Percentiles rank a stretch among this genome's conserved stretches.
phyloP scores from a whole-genome alignment of 1,284 basidiomycete genomes.

The Mycena sp. region DNA sequence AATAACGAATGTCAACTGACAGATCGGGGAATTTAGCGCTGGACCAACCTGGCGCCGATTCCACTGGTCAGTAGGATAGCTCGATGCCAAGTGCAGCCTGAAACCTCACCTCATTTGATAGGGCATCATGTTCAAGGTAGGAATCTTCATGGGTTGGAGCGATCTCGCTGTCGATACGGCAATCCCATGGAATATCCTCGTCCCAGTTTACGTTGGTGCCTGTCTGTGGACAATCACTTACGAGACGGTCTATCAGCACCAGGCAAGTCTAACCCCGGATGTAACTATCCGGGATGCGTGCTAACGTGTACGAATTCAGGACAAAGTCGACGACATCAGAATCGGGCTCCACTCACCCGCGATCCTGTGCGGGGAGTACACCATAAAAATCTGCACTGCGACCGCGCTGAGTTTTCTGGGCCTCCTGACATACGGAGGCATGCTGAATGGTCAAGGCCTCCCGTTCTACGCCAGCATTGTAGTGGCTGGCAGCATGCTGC shows the following conservation, averaged over 20 bases:
- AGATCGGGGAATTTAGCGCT: constrained; percentile 30
- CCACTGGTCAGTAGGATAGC: constrained; percentile 32
- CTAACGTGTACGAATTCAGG: constrained; percentile 21
- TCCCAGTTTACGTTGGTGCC: constrained; percentile 36
- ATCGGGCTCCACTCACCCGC: constrained; percentile 38
- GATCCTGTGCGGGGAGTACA: constrained; percentile 31
- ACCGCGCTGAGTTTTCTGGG: constrained; percentile 33
- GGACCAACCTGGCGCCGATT: constrained; percentile 40
- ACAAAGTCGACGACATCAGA: constrained; percentile 38
- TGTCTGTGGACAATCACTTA: constrained; percentile 42
- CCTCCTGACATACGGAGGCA: constrained; percentile 32
- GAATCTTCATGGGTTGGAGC: constrained; percentile 43
- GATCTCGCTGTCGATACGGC: constrained; percentile 33
- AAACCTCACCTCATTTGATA: constrained; percentile 18
- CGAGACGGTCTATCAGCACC: constrained; percentile 42
- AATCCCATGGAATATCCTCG: constrained; percentile 37
- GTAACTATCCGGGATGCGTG: neutral
- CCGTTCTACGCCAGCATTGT: constrained; percentile 31
- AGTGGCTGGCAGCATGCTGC: constrained; percentile 21
- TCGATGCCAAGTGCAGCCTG: neutral
- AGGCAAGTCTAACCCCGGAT: neutral
- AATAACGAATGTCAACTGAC: neutral
- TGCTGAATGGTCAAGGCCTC: constrained; percentile 34
- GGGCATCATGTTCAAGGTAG: constrained; percentile 44
- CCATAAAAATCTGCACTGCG: constrained; percentile 34